Conservation (phyloP, 306 rosid species). For the Trifolium repens region DNA sequence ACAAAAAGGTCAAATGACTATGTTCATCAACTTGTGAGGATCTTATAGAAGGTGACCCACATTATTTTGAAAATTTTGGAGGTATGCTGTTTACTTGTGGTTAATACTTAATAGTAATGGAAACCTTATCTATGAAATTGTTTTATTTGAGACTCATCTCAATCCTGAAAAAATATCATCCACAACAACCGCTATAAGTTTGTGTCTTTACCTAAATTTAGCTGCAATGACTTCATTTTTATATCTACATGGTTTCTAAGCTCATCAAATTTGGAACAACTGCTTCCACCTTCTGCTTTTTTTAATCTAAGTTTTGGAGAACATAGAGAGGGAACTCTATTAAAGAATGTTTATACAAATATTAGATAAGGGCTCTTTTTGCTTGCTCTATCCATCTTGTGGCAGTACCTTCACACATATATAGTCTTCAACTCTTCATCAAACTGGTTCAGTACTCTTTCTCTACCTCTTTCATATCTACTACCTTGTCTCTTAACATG, state of each 20-base stretch:
- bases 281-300: not conserved
- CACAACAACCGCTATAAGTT: slow-evolving; percentile 13
- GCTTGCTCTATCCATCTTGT: slow-evolving; percentile 18
- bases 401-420: not conserved
- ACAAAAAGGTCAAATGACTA: not conserved
- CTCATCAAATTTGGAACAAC: not conserved
- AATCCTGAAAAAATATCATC: slow-evolving; percentile 34
- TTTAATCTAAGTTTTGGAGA: not conserved
- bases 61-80: not conserved
- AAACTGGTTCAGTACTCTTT: slow-evolving; percentile 36
- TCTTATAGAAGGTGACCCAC: not conserved
- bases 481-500: not conserved
- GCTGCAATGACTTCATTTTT: slow-evolving; percentile 6
- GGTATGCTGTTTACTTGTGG: slow-evolving; percentile 25
- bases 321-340: not conserved
- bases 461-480: slow-evolving; percentile 6
- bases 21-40: slow-evolving; percentile 3
- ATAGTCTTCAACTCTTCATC: slow-evolving; percentile 30
- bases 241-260: slow-evolving; percentile 1
- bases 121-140: slow-evolving; percentile 44
- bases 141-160: slow-evolving; percentile 1
- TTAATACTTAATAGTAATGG: slow-evolving; percentile 6
- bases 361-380: not conserved
- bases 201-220: not conserved
- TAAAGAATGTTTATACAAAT: slow-evolving; percentile 5